Conservation (phyloP, 2,329 filamentous ascomycete species). For the Pseudogymnoascus sp. region DNA sequence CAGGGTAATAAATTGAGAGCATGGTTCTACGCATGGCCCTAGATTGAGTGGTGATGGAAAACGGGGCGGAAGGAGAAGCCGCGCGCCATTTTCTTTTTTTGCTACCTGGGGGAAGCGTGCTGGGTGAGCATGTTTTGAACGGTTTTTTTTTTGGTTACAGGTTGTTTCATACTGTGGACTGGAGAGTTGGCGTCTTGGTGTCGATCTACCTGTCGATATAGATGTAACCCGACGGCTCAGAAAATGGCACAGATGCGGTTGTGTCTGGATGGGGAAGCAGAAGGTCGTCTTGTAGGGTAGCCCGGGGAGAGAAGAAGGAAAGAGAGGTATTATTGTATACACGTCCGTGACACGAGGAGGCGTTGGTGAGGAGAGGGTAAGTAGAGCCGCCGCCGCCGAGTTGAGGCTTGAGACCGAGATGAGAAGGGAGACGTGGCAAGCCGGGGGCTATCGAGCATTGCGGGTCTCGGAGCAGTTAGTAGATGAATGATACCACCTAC, state of each 20-base stretch:
- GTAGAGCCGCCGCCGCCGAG: background rate
- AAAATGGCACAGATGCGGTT: background rate
- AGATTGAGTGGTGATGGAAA: slow-evolving; percentile 2
- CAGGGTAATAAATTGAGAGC: slow-evolving; percentile 1
- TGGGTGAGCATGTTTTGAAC: background rate
- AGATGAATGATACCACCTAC: background rate
- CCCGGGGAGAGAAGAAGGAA: background rate
- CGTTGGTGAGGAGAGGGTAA: background rate
- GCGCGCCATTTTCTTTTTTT: background rate
- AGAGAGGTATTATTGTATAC: background rate
- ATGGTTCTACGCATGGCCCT: slow-evolving; percentile 8
- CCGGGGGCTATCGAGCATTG: background rate
- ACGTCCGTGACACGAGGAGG: background rate
- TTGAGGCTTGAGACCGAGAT: slow-evolving; percentile 1
- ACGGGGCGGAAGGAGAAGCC: slow-evolving; percentile 4
- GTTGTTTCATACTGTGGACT: slow-evolving; percentile 2
- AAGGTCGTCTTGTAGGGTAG: background rate
- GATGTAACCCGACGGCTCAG: background rate
- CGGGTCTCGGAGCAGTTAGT: background rate
- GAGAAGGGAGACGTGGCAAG: background rate
- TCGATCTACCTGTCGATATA: background rate
- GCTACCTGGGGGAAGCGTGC: background rate
- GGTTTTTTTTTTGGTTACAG: background rate
- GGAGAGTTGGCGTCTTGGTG: background rate
- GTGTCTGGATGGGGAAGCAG: background rate